phyloP scores from a whole-genome alignment of 257 asterid genomes.

The Nicotiana obtusifolia region DNA sequence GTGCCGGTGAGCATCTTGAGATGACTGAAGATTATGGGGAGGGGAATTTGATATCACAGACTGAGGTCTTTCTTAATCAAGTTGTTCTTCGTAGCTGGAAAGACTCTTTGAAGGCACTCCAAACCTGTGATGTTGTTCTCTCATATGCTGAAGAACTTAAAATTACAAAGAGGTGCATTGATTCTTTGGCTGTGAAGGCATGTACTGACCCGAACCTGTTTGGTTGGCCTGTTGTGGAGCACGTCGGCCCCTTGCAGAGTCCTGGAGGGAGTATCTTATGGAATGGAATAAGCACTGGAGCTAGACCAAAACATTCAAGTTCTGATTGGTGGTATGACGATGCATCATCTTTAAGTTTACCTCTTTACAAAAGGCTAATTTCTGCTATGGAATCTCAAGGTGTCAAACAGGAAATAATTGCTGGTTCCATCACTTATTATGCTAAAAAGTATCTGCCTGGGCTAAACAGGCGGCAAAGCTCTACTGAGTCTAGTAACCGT shows the following conservation, averaged over 20 bases:
- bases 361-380: slow-evolving; percentile 61
- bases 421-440: slow-evolving; percentile 65
- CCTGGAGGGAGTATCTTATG: slow-evolving; percentile 94
- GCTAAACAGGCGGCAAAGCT: slow-evolving; percentile 55
- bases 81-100: slow-evolving; percentile 72
- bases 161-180: slow-evolving; percentile 67
- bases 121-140: slow-evolving; percentile 67
- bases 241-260: slow-evolving; percentile 95
- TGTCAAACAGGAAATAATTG: slow-evolving; percentile 52
- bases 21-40: slow-evolving; percentile 94
- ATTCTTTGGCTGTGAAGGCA: slow-evolving; percentile 73
- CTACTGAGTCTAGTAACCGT: slow-evolving; percentile 48
- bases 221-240: slow-evolving; percentile 94
- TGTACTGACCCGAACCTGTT: slow-evolving; percentile 73
- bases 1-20: slow-evolving; percentile 87
- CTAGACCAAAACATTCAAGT: slow-evolving; percentile 56
- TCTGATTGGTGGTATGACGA: slow-evolving; percentile 99
- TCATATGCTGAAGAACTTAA: slow-evolving; percentile 63
- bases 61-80: slow-evolving; percentile 78
- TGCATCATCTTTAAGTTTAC: slow-evolving; percentile 66
- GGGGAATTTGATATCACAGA: slow-evolving; percentile 67
- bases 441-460: slow-evolving; percentile 84
- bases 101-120: slow-evolving; percentile 79
- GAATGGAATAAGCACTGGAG: slow-evolving; percentile 99
- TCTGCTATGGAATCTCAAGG: slow-evolving; percentile 79